phyloP scores from a whole-genome alignment of 139 green algal genomes.

The Haematococcus lacustris region DNA sequence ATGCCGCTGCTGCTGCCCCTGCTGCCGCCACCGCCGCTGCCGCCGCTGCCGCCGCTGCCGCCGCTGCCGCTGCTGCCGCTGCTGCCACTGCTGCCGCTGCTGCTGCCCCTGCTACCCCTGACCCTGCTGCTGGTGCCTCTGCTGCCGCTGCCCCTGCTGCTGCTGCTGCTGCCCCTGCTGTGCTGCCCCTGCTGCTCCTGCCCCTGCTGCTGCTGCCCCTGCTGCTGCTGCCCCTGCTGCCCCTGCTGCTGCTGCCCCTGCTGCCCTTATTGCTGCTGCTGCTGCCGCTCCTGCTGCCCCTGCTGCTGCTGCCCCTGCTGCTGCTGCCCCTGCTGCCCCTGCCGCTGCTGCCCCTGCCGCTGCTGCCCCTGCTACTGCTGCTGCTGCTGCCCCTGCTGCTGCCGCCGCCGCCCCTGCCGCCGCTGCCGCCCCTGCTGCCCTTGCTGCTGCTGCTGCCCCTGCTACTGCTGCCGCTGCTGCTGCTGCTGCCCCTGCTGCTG shows the following conservation, averaged over 20 bases:
- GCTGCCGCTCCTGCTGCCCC: too few relatives aligned
- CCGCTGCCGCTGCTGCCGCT: slow-evolving; percentile 1
- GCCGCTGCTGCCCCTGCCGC: not conserved
- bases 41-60: not conserved
- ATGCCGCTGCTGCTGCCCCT: too few relatives aligned
- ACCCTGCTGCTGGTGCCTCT: too few relatives aligned
- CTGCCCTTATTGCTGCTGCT: too few relatives aligned
- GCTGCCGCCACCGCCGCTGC: not conserved
- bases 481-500: slow-evolving; percentile 3
- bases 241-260: not conserved
- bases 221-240: too few relatives aligned
- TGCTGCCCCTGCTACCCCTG: too few relatives aligned
- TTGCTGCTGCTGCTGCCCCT: not conserved
- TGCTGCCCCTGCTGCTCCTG: not conserved
- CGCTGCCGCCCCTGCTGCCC: too few relatives aligned
- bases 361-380: slow-evolving; percentile 8
- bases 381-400: not conserved
- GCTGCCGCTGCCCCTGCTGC: not conserved
- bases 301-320: not conserved
- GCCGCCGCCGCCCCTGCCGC: too few relatives aligned
- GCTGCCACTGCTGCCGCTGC: not conserved
- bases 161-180: too few relatives aligned
- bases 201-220: too few relatives aligned
- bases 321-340: too few relatives aligned
- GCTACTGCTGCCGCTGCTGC: slow-evolving; percentile 2